These are phyloP conservation scores for Periconia digitata DNA, from an alignment of 2,329 filamentous ascomycete species.

Conservation along the genomic window DNA sequence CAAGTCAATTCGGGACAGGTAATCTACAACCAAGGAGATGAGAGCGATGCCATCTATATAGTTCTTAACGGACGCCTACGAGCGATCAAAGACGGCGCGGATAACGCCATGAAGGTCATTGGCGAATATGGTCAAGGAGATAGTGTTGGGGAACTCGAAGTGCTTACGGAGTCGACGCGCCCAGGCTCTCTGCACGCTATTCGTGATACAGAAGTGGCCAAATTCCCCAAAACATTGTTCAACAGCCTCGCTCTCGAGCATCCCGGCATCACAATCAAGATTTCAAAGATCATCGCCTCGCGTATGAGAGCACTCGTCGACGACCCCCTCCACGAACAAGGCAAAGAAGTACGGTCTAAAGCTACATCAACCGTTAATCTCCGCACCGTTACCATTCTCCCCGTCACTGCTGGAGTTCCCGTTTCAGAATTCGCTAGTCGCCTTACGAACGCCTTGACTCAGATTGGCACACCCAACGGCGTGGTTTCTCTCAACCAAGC, in stretches of 20 bases:
- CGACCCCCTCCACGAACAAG: slow-evolving; percentile 69
- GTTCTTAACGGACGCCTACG: slow-evolving; percentile 91
- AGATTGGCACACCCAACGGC: slow-evolving; percentile 86
- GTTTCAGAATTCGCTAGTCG: slow-evolving; percentile 94
- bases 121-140: slow-evolving; percentile 97
- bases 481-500: slow-evolving; percentile 92
- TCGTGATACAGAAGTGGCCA: slow-evolving; percentile 92
- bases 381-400: slow-evolving; percentile 87
- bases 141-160: slow-evolving; percentile 94
- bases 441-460: slow-evolving; percentile 81
- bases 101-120: slow-evolving; percentile 79
- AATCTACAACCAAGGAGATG: slow-evolving; percentile 89
- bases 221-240: slow-evolving; percentile 93
- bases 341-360: slow-evolving; percentile 62
- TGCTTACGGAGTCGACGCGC: slow-evolving; percentile 90
- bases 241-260: slow-evolving; percentile 97
- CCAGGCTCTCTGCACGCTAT: slow-evolving; percentile 93
- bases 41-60: slow-evolving; percentile 97
- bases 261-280: slow-evolving; percentile 97
- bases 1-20: slow-evolving; percentile 95
- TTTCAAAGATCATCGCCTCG: slow-evolving; percentile 96
- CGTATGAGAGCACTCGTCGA: slow-evolving; percentile 90
- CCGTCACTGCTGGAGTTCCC: slow-evolving; percentile 86
- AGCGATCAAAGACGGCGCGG: slow-evolving; percentile 77
- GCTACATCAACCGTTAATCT: slow-evolving; percentile 85